Percentiles rank a stretch among this genome's conserved stretches.
These are phyloP conservation scores for Triticum dicoccoides DNA, from an alignment of 176 grass and related monocot genomes.

Conservation along the genomic window DNA sequence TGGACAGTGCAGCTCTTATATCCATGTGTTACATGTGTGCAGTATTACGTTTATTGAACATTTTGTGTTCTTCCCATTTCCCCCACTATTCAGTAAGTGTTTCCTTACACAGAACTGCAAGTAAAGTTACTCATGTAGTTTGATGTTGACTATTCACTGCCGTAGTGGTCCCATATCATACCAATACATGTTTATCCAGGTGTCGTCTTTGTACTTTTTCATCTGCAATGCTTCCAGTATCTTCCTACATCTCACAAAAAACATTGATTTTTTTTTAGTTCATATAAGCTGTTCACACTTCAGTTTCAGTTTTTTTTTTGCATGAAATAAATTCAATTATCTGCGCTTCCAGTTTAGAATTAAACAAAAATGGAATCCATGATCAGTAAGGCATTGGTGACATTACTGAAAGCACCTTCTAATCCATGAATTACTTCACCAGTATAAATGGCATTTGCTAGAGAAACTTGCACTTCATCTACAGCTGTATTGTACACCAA, in stretches of 20 bases:
- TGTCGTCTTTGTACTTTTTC: neutral
- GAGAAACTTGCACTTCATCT: neutral
- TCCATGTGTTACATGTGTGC: constrained; percentile 7
- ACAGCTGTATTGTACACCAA: neutral
- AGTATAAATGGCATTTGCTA: neutral
- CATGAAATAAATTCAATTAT: neutral
- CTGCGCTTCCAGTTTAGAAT: too few relatives aligned
- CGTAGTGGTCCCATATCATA: neutral
- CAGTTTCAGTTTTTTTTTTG: neutral
- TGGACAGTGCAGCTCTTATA: neutral
- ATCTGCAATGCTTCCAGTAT: neutral
- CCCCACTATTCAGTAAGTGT: neutral
- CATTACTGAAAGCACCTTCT: constrained; percentile 8
- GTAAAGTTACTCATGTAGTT: constrained; percentile 6
- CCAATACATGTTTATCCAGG: neutral
- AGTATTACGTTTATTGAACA: neutral
- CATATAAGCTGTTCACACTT: constrained; percentile 21
- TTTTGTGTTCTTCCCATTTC: neutral
- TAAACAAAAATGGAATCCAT: too few relatives aligned
- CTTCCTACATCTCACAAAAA: neutral
- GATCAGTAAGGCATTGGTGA: neutral
- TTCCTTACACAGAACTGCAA: neutral
- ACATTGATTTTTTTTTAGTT: constrained; percentile 22
- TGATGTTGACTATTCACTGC: neutral
- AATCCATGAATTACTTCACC: neutral